Evolutionary conservation across 257 asterid species (phyloP).

Genomic region (Solanum ahanhuiri): DNA sequence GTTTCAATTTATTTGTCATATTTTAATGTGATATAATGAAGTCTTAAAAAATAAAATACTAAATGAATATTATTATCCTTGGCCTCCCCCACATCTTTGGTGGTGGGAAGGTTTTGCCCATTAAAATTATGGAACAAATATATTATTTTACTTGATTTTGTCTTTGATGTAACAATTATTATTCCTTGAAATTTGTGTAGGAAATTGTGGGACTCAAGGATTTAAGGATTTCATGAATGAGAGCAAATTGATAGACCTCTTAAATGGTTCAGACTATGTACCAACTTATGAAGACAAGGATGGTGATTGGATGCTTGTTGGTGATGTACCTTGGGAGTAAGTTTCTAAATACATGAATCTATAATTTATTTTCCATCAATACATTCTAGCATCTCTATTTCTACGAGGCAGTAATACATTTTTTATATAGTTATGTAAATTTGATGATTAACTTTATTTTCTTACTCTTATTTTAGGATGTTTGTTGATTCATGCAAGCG

Average conservation of each 20-base stretch:
- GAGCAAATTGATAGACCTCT: constrained; percentile 43
- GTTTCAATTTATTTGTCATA: background rate
- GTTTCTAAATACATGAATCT: background rate
- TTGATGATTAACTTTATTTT: background rate
- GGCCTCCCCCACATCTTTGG: background rate
- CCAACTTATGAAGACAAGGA: constrained; percentile 34
- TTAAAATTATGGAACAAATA: background rate
- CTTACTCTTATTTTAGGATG: constrained; percentile 42
- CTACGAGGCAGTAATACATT: fast-evolving
- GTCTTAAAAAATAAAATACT: no score
- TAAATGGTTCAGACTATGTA: constrained; percentile 49
- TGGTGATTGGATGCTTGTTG: constrained; percentile 35
- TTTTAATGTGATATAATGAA: background rate
- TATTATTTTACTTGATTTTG: background rate
- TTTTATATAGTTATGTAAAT: no score
- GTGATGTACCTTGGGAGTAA: constrained; percentile 44
- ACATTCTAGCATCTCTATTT: no score
- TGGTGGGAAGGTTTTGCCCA: background rate
- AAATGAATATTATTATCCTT: background rate
- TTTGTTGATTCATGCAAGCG: constrained; percentile 75
- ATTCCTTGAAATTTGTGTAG: constrained; percentile 7
- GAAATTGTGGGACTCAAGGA: constrained; percentile 33
- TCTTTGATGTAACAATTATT: background rate
- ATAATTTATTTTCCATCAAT: background rate
- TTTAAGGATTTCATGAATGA: constrained; percentile 38